Evolutionary conservation across 805 yeast genomes (phyloP).

Genomic region (Starmerella apicola): DNA sequence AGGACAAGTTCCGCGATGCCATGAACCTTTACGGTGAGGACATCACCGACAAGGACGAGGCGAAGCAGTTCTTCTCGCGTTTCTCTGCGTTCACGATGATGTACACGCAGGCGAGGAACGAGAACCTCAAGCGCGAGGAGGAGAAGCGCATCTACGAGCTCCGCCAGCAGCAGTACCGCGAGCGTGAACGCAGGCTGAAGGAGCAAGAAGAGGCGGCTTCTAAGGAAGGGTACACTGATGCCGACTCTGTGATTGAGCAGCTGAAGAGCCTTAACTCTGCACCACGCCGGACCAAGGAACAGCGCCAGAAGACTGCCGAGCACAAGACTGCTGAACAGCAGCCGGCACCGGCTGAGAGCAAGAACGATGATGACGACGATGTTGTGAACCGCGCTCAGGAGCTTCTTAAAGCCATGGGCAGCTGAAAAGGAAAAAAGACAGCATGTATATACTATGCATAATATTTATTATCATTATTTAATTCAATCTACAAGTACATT

Average conservation of each 20-base stretch:
- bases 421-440: no score
- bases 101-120: conserved; percentile 66
- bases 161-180: conserved; percentile 39
- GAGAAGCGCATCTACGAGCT: conserved; percentile 66
- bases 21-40: conserved; percentile 91
- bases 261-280: conserved; percentile 63
- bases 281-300: no score
- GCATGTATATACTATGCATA: no score
- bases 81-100: conserved; percentile 69
- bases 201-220: conserved; percentile 16
- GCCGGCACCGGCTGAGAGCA: neutral
- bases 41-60: conserved; percentile 50
- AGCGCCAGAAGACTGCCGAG: conserved; percentile 1
- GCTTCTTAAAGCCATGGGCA: conserved; percentile 7
- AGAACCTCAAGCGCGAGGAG: conserved; percentile 70
- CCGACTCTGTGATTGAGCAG: conserved; percentile 79
- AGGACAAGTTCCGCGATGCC: conserved; percentile 52
- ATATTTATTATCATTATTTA: no score
- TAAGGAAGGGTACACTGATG: conserved; percentile 35
- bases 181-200: conserved; percentile 15
- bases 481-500: no score
- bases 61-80: conserved; percentile 60
- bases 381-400: conserved; percentile 14
- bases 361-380: conserved; percentile 1
- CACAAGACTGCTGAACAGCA: neutral